A percentile compares a stretch with the other conserved stretches of the same genome.
phyloP scores from a whole-genome alignment of 1,139 yeast genomes.

The Hyphopichia buzzinii region DNA sequence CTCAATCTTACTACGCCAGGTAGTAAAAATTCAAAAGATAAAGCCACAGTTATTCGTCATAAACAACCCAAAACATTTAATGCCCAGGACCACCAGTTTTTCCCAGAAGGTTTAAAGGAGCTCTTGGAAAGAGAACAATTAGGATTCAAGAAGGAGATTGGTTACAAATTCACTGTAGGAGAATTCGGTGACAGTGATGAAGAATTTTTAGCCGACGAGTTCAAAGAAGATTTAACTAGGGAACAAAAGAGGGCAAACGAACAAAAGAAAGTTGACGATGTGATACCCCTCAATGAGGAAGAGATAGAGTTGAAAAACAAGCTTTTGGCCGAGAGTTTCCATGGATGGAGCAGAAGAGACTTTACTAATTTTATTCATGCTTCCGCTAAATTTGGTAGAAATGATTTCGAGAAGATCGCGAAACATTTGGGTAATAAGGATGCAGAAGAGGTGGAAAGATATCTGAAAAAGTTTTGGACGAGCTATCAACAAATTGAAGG shows the following conservation, averaged over 20 bases:
- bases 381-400: slow-evolving; percentile 77
- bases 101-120: slow-evolving; percentile 60
- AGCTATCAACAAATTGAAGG: slow-evolving; percentile 76
- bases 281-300: slow-evolving; percentile 72
- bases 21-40: slow-evolving; percentile 14
- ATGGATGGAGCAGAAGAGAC: slow-evolving; percentile 84
- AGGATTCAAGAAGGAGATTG: slow-evolving; percentile 68
- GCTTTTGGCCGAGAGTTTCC: slow-evolving; percentile 65
- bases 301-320: slow-evolving; percentile 64
- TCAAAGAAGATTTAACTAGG: slow-evolving; percentile 33
- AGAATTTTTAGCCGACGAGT: slow-evolving; percentile 55
- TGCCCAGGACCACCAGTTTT: slow-evolving; percentile 88
- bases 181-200: slow-evolving; percentile 55
- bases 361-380: slow-evolving; percentile 82
- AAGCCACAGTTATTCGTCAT: slow-evolving; percentile 37
- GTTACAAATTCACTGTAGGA: slow-evolving; percentile 62
- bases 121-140: slow-evolving; percentile 78
- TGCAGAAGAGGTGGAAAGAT: slow-evolving; percentile 64
- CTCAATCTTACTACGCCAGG: slow-evolving; percentile 36
- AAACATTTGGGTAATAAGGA: slow-evolving; percentile 66
- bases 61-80: slow-evolving; percentile 71
- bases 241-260: slow-evolving; percentile 49
- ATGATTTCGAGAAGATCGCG: slow-evolving; percentile 58
- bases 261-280: slow-evolving; percentile 67
- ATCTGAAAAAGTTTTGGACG: slow-evolving; percentile 73